These are phyloP conservation scores for Paramecium tetraurelia DNA, from an alignment of 73 alveolate species.

Conservation along the genomic window DNA sequence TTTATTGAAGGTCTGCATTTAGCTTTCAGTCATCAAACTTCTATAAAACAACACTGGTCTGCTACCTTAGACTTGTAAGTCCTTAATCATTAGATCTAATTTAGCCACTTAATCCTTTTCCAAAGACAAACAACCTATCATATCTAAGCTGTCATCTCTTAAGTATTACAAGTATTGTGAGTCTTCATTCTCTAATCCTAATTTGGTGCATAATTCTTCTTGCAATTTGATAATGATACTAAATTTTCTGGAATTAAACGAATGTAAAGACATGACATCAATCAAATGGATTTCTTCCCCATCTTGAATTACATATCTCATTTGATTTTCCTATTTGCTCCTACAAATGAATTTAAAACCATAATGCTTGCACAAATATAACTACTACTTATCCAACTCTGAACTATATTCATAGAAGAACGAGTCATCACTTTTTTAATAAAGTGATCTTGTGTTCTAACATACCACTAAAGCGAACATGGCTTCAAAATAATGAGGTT, in stretches of 20 bases:
- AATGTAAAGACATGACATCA: conserved; percentile 23
- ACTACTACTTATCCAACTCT: background rate
- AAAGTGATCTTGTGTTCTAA: conserved; percentile 9
- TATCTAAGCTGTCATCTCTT: conserved; percentile 42
- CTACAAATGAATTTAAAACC: conserved; percentile 32
- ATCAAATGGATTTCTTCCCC: background rate
- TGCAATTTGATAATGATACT: background rate
- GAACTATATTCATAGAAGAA: conserved; percentile 27
- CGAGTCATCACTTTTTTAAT: background rate
- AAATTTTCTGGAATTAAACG: conserved; percentile 5
- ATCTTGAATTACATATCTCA: background rate
- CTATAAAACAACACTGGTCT: background rate
- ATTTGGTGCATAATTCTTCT: background rate
- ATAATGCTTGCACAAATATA: background rate
- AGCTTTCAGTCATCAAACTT: background rate
- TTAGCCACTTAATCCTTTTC: background rate
- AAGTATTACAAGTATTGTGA: background rate
- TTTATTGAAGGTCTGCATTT: background rate
- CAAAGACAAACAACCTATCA: conserved; percentile 34
- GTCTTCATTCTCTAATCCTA: conserved; percentile 22
- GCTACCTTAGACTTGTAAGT: background rate
- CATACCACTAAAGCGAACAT: conserved; percentile 3
- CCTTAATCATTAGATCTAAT: conserved; percentile 20
- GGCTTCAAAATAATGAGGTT: conserved; percentile 27
- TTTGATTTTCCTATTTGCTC: background rate